Evolutionary conservation across 179 eudicot species (phyloP).

Genomic region (Sideroxylon spinosum): DNA sequence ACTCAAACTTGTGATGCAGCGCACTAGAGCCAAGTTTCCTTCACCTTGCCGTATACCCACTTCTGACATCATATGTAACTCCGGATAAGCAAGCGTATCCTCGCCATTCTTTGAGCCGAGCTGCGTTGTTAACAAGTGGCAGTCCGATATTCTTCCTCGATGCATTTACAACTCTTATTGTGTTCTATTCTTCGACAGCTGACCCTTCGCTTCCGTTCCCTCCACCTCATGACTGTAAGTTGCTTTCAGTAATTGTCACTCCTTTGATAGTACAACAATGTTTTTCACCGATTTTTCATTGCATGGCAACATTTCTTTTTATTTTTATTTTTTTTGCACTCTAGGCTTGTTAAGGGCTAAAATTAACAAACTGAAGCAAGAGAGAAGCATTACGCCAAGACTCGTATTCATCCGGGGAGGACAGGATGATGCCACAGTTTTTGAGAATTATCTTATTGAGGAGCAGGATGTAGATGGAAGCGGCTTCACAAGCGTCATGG

Average conservation of each 20-base stretch:
- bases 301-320: background rate
- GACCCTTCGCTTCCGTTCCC: conserved; percentile 86
- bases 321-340: conserved; percentile 4
- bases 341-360: conserved; percentile 68
- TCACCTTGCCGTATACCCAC: conserved; percentile 84
- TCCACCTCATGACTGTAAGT: conserved; percentile 96
- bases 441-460: conserved; percentile 89
- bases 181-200: conserved; percentile 88
- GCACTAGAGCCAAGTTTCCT: conserved; percentile 94
- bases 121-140: conserved; percentile 89
- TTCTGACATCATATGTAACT: conserved; percentile 67
- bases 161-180: conserved; percentile 83
- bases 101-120: conserved; percentile 95
- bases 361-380: conserved; percentile 88
- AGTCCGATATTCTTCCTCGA: conserved; percentile 94
- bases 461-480: conserved; percentile 92
- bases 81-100: conserved; percentile 93
- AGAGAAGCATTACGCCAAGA: conserved; percentile 88
- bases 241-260: background rate
- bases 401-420: conserved; percentile 83
- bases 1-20: conserved; percentile 51
- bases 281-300: background rate
- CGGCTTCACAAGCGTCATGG: conserved; percentile 79
- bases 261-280: background rate
- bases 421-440: conserved; percentile 75